Conservation (phyloP, 176 grass and related monocot genomes). For the Alloteropsis semialata region DNA sequence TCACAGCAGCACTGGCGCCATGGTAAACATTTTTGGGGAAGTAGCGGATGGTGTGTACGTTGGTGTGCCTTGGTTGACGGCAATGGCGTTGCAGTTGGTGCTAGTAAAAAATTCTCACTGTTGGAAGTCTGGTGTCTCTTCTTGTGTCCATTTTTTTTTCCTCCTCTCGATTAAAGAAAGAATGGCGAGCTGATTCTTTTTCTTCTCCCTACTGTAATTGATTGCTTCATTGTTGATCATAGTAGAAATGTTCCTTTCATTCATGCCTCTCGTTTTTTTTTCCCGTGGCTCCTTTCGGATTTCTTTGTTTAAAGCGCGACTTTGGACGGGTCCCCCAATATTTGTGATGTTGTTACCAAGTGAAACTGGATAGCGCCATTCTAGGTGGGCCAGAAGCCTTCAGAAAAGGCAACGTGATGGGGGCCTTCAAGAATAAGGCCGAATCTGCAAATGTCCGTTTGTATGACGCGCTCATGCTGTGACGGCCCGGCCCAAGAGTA, state of each 20-base stretch:
- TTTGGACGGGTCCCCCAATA: background rate
- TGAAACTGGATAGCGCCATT: background rate
- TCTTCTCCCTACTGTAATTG: slow-evolving; percentile 47
- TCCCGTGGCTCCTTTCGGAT: background rate
- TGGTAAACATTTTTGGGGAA: slow-evolving; percentile 37
- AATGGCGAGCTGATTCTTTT: slow-evolving; percentile 56
- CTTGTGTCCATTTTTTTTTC: background rate
- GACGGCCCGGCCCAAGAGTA: slow-evolving; percentile 10
- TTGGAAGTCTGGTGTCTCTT: slow-evolving; percentile 4
- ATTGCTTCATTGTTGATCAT: slow-evolving; percentile 70
- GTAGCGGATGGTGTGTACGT: slow-evolving; percentile 19
- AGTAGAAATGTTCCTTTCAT: slow-evolving; percentile 43
- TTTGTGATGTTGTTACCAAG: background rate
- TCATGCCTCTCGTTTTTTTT: background rate
- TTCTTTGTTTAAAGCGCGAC: background rate
- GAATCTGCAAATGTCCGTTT: background rate
- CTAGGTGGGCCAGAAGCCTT: background rate
- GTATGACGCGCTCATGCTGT: background rate
- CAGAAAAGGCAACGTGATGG: background rate
- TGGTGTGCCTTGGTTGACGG: slow-evolving; percentile 25
- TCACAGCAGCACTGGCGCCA: slow-evolving; percentile 17
- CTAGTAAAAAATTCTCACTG: slow-evolving; percentile 2
- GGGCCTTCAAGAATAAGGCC: slow-evolving; percentile 3
- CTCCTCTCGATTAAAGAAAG: slow-evolving; percentile 42
- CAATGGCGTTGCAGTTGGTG: slow-evolving; percentile 15